These are phyloP conservation scores for Coemansia sp. DNA, from an alignment of 192 early-diverging fungal genomes.

Conservation along the genomic window DNA sequence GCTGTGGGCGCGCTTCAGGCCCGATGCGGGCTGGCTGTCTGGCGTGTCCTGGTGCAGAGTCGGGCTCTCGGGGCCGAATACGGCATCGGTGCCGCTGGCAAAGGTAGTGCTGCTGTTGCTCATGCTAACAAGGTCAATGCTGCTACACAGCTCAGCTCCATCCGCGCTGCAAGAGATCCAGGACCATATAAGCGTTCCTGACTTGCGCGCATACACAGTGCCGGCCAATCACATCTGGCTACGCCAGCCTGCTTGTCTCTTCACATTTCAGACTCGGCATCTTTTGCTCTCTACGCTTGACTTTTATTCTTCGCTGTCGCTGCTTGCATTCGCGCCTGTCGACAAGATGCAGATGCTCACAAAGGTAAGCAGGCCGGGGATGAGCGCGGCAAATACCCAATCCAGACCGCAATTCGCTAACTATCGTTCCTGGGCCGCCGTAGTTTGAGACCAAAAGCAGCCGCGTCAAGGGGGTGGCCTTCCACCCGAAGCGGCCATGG, in stretches of 20 bases:
- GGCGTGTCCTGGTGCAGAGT: neutral
- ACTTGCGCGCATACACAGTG: too few relatives aligned
- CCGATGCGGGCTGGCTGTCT: neutral
- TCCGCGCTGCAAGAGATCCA: too few relatives aligned
- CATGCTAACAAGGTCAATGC: too few relatives aligned
- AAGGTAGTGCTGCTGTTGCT: too few relatives aligned
- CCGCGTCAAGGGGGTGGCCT: conserved; percentile 92
- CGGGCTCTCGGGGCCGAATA: too few relatives aligned
- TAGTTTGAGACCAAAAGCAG: conserved; percentile 99
- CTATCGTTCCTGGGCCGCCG: too few relatives aligned
- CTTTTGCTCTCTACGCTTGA: too few relatives aligned
- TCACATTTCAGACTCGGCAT: neutral
- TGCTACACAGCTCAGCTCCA: too few relatives aligned
- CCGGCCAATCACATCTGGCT: neutral
- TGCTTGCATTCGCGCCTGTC: neutral
- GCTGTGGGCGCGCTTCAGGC: neutral
- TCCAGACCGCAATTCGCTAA: too few relatives aligned
- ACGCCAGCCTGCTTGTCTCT: neutral
- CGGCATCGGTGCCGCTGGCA: too few relatives aligned
- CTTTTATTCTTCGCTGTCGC: neutral
- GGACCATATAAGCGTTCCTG: too few relatives aligned
- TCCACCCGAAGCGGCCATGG: conserved; percentile 98
- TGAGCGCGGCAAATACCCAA: neutral
- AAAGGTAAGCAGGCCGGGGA: conserved; percentile 20
- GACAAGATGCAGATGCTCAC: conserved; percentile 18